Percentiles rank a stretch among this genome's conserved stretches.
phyloP scores from a whole-genome alignment of 768 basidiomycete species.

The Harrya chromipes region DNA sequence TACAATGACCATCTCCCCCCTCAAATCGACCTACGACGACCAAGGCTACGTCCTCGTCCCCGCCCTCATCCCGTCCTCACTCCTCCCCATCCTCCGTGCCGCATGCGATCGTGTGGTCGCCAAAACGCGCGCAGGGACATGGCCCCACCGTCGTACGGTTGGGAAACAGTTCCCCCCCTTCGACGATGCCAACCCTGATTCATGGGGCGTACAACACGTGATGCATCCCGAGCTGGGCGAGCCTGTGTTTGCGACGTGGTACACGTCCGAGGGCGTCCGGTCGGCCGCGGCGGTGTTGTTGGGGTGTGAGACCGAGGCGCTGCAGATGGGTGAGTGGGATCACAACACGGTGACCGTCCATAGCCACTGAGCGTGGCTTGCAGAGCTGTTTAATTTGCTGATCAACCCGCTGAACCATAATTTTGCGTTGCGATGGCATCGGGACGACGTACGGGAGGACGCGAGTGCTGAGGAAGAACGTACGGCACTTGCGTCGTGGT shows the following conservation, averaged over 20 bases:
- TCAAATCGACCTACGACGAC: slow-evolving; percentile 53
- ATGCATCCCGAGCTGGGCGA: slow-evolving; percentile 76
- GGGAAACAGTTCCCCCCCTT: slow-evolving; percentile 81
- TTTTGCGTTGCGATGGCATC: slow-evolving; percentile 78
- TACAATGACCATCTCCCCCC: slow-evolving; percentile 5
- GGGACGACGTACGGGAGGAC: slow-evolving; percentile 65
- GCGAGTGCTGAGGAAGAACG: slow-evolving; percentile 60
- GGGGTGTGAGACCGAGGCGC: slow-evolving; percentile 49
- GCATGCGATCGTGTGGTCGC: slow-evolving; percentile 52
- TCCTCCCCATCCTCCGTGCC: slow-evolving; percentile 38
- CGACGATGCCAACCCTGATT: slow-evolving; percentile 54
- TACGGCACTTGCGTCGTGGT: slow-evolving; percentile 53
- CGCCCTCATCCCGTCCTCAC: slow-evolving; percentile 44
- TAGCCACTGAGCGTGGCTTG: too few species aligned
- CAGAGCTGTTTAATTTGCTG: slow-evolving; percentile 73
- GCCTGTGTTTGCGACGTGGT: slow-evolving; percentile 62
- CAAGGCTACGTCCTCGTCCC: slow-evolving; percentile 67
- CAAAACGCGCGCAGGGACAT: slow-evolving; percentile 55
- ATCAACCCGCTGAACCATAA: slow-evolving; percentile 63
- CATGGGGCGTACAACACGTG: slow-evolving; percentile 79
- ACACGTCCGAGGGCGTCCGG: slow-evolving; percentile 52
- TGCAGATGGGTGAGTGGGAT: slow-evolving; percentile 76
- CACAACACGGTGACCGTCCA: slow-evolving; percentile 50
- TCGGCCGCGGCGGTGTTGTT: slow-evolving; percentile 45
- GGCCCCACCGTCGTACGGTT: slow-evolving; percentile 67